Evolutionary conservation across 345 rosid species (phyloP), one percentile per base, ranked within the genome.

Genomic region (Populus euphratica): DNA sequence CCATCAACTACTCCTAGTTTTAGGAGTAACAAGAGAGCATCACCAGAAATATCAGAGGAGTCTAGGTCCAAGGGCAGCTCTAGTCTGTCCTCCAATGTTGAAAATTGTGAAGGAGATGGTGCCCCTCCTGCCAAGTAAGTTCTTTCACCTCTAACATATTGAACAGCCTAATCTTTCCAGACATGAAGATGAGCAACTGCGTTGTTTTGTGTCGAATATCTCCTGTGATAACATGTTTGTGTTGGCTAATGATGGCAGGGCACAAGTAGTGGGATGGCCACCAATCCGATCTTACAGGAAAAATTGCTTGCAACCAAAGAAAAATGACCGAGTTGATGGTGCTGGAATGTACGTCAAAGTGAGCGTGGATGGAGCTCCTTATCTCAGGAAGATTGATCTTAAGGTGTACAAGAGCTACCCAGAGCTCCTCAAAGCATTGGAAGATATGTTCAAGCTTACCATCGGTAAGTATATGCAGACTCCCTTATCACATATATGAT

Each of bases 111-210:
- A 10, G 27, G 23, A 14, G 83, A 76, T 21, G 29, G 61, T 66
- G 76, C 84, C 29, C 85, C 86, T 67, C 87, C 91, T 36, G 77
- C 91, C 70, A 90, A 90, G 94, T 88, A 85, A 81, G 92, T 76
- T 39, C 25, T 70, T 56, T 68, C 21, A 25, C 66, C 33, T 5
- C 38, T 67, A 12, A 54, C 23, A 33, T 56, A 9, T 36, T 16
- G 4, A 23, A 4, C 35, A 63, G 21, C 5, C 1, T 43, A 10
- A 33, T 66, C 69, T 14, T 31, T 66, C n/a, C 17, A 12, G 5
- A 14, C 17, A 33, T 14, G 68, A 13, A n/a, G 39, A 33, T 13
- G 6, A 5, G 4, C 68, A 65, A 65, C 68, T 1, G 14, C 6
- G 39, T 9, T 65, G 43, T 20, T 61, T 17, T 61, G 12, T 14